Evolutionary conservation across 2,329 filamentous ascomycete species (phyloP).

Genomic region (Didymella pomorum): DNA sequence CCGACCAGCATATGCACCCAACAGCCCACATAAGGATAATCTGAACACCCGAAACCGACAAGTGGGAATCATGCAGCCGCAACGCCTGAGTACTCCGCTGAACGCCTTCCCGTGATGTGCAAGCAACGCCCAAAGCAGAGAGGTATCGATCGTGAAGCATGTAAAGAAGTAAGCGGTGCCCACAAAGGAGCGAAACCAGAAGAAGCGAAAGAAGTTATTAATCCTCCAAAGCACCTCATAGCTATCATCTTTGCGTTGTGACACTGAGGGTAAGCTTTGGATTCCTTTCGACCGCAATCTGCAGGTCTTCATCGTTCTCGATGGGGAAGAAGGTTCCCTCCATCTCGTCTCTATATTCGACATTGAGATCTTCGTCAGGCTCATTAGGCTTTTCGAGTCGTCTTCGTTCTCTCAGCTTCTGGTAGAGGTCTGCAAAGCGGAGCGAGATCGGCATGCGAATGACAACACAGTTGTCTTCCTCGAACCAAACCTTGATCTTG

Average conservation of each 20-base stretch:
- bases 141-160: slow-evolving; percentile 23
- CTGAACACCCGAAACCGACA: slow-evolving; percentile 10
- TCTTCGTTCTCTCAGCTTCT: slow-evolving; percentile 84
- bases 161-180: slow-evolving; percentile 12
- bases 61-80: slow-evolving; percentile 23
- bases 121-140: slow-evolving; percentile 23
- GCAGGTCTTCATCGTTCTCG: slow-evolving; percentile 80
- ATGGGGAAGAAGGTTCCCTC: slow-evolving; percentile 78
- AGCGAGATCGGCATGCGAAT: slow-evolving; percentile 88
- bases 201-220: slow-evolving; percentile 9
- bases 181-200: slow-evolving; percentile 1
- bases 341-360: slow-evolving; percentile 87
- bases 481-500: slow-evolving; percentile 96
- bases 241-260: slow-evolving; percentile 32
- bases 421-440: slow-evolving; percentile 76
- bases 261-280: slow-evolving; percentile 79
- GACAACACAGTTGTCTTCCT: slow-evolving; percentile 83
- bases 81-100: slow-evolving; percentile 13
- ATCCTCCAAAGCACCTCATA: neutral
- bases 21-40: slow-evolving; percentile 16
- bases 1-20: slow-evolving; percentile 16
- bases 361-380: slow-evolving; percentile 72
- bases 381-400: slow-evolving; percentile 66
- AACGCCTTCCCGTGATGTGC: slow-evolving; percentile 17
- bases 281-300: slow-evolving; percentile 81